Percentiles rank a stretch among this genome's conserved stretches.
Evolutionary conservation across 768 basidiomycete genomes (phyloP).

Genomic region (Albatrellus ellisii): DNA sequence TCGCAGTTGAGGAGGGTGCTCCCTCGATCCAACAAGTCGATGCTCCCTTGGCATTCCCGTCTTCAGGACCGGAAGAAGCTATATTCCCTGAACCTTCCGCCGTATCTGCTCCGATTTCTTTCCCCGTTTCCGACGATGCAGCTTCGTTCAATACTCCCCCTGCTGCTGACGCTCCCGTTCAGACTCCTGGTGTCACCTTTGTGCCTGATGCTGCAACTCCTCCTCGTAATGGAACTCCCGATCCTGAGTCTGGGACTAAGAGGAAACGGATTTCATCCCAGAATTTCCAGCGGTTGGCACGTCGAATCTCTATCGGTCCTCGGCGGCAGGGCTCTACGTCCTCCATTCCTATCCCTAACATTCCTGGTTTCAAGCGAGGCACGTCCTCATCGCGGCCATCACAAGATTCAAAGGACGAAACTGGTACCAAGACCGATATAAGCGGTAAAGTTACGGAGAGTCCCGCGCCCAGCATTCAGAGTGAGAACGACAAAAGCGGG

Average conservation of each 20-base stretch:
- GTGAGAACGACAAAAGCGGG: slow-evolving; percentile 34
- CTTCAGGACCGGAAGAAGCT: slow-evolving; percentile 16
- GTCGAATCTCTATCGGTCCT: slow-evolving; percentile 55
- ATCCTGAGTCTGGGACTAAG: slow-evolving; percentile 62
- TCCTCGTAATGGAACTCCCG: slow-evolving; percentile 60
- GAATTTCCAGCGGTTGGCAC: slow-evolving; percentile 72
- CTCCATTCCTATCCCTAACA: slow-evolving; percentile 32
- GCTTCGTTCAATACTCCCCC: slow-evolving; percentile 22
- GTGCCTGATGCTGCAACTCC: slow-evolving; percentile 41
- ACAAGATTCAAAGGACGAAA: slow-evolving; percentile 4
- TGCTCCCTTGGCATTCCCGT: slow-evolving; percentile 22
- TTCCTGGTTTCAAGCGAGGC: slow-evolving; percentile 37
- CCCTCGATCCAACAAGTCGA: slow-evolving; percentile 12
- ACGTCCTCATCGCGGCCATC: slow-evolving; percentile 18
- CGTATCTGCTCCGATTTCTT: slow-evolving; percentile 18
- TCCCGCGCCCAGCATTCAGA: slow-evolving; percentile 38
- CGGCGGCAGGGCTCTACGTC: slow-evolving; percentile 34
- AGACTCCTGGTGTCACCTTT: slow-evolving; percentile 49
- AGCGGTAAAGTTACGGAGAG: slow-evolving; percentile 27
- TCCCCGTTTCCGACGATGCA: slow-evolving; percentile 22
- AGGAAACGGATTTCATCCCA: slow-evolving; percentile 74
- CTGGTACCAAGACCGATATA: background rate
- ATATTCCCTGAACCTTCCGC: slow-evolving; percentile 24
- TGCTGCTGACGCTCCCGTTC: slow-evolving; percentile 9
- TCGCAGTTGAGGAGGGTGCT: slow-evolving; percentile 3